Base-by-base conservation (phyloP, 352 stramenopile species). In the Globisporangium spinosum region DNA sequence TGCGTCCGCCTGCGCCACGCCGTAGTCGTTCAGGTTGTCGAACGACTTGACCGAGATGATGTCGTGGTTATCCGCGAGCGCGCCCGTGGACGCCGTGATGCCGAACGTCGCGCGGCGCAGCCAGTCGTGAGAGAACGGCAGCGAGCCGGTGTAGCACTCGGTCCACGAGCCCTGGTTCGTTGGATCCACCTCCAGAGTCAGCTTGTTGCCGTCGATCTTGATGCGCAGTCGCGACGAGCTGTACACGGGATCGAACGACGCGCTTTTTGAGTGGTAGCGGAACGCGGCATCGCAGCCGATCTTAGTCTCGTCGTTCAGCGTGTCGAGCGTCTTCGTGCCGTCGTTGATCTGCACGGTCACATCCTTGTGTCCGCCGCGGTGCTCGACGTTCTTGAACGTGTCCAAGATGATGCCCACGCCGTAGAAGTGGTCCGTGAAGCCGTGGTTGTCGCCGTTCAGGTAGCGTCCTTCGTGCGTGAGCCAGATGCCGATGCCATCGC, bases 1-100 rank as follows among this genome's bases (percentile, higher is more conserved):
- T 20, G 79, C 76, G 70, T 96, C 86, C 12, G 79, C 77, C 57
- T 78, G 73, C 20, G 68, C 68, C 35, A 95, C 68, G 47, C 76
- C 79, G 23, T 73, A 77, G 55, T 93, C 83, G 40, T 90, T 73
- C 25, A 75, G 38, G 57, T 91, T 68, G 62, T 90, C 80, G 70
- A 90, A 94, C 22, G 79, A 71, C 57, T 82, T 67, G 47, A 94
- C 76, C 51, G 77, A 80, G 55, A 95, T 54, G 55, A 95, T 79
- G 61, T 95, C 87, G 73, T 95, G 87, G 70, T 95, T 95, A 70
- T 95, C 87, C 1, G 87, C 87, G 45, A 95, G 63, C 51, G 82
- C 80, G 23, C 87, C 87, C 0, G 87, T 95, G 7, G 87, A 92
- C 38, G 80, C 85, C 58, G 85, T 90, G 55, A 95, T 76, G 35